A percentile compares a stretch with the other conserved stretches of the same genome.
These are phyloP conservation scores for Zanthoxylum bungeanum DNA, from an alignment of 345 rosid species.

Conservation along the genomic window DNA sequence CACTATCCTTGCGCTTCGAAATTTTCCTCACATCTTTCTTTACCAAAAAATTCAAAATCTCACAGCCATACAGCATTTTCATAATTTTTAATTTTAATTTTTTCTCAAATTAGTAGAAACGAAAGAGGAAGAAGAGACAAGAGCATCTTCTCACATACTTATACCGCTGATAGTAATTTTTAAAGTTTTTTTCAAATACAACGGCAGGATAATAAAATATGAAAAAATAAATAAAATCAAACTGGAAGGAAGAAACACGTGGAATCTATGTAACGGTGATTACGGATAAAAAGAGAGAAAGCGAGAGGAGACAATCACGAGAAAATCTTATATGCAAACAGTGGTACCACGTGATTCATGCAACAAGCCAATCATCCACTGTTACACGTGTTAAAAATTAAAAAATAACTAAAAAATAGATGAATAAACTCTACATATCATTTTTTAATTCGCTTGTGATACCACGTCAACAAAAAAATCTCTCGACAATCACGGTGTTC, in stretches of 20 bases:
- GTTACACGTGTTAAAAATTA: too few relatives aligned
- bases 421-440: too few relatives aligned
- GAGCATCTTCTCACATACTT: neutral
- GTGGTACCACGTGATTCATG: too few relatives aligned
- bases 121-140: neutral
- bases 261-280: neutral
- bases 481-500: too few relatives aligned
- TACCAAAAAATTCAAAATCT: constrained; percentile 43
- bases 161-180: neutral
- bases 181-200: neutral
- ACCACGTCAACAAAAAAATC: too few relatives aligned
- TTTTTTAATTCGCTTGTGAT: too few relatives aligned
- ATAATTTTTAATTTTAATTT: neutral
- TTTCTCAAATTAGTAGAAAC: neutral
- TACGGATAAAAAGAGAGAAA: too few relatives aligned
- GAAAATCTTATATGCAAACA: too few relatives aligned
- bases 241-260: neutral
- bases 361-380: too few relatives aligned
- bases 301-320: too few relatives aligned
- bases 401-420: too few relatives aligned
- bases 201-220: neutral
- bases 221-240: neutral
- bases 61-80: constrained; percentile 30
- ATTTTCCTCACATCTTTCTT: constrained; percentile 43
- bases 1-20: constrained; percentile 45